A percentile compares a stretch with the other conserved stretches of the same genome.
Conservation (phyloP, 2,329 filamentous ascomycete species). For the Amphichorda felina region DNA sequence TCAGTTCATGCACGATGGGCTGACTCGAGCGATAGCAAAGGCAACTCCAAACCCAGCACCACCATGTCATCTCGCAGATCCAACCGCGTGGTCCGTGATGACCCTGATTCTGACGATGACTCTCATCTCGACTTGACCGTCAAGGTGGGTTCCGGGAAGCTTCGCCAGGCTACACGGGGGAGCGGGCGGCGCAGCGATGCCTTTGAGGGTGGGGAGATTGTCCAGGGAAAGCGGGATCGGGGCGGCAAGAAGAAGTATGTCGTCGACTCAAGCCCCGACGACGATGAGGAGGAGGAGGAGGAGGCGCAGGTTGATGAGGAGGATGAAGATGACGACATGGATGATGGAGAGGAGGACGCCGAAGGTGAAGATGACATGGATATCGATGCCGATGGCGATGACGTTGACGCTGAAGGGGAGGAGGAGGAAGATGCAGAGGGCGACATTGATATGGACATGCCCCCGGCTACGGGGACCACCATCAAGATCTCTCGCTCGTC, state of each 20-base stretch:
- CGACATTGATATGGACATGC: conserved; percentile 31
- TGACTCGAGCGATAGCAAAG: conserved; percentile 23
- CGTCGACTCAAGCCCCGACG: conserved; percentile 41
- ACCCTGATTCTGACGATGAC: conserved; percentile 19
- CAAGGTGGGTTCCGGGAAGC: conserved; percentile 38
- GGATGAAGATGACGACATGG: conserved; percentile 26
- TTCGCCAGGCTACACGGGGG: conserved; percentile 35
- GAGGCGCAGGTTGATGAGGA: conserved; percentile 24
- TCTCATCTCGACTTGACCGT: conserved; percentile 30
- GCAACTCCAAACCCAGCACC: conserved; percentile 16
- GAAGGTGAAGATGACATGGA: conserved; percentile 21
- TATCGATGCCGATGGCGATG: conserved; percentile 25
- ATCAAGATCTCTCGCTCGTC: conserved; percentile 33
- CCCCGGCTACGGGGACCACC: conserved; percentile 18
- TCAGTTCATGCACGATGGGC: conserved; percentile 27
- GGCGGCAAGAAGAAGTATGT: conserved; percentile 48
- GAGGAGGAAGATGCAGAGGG: conserved; percentile 28
- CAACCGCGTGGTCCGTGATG: conserved; percentile 28
- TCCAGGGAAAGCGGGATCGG: conserved; percentile 39
- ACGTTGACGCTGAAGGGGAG: conserved; percentile 22
- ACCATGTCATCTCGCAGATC: conserved; percentile 40
- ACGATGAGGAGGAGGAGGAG: conserved; percentile 27
- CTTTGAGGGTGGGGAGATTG: conserved; percentile 33
- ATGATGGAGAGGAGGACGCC: conserved; percentile 22
- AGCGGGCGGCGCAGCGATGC: conserved; percentile 21